Evolutionary conservation across 2,329 filamentous ascomycete species (phyloP).

Genomic region (Aspergillus sp.): DNA sequence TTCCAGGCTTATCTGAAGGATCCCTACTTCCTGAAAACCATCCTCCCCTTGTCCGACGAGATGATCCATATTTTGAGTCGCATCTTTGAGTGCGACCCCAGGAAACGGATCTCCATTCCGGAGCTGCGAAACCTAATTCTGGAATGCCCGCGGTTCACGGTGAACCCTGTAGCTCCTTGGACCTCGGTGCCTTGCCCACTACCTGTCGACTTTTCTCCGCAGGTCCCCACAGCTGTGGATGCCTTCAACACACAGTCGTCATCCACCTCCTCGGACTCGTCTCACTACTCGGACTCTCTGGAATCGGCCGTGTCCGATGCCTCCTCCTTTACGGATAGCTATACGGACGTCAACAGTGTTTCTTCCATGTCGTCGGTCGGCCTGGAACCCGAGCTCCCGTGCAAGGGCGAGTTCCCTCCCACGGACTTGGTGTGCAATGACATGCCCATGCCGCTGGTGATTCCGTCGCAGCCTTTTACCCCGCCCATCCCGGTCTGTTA

Average conservation of each 20-base stretch:
- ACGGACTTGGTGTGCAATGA: conserved; percentile 26
- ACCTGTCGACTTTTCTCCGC: conserved; percentile 35
- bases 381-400: conserved; percentile 28
- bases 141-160: conserved; percentile 71
- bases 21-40: conserved; percentile 83
- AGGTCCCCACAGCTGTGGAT: conserved; percentile 33
- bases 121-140: conserved; percentile 76
- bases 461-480: conserved; percentile 24
- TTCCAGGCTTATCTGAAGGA: conserved; percentile 88
- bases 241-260: conserved; percentile 35
- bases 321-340: conserved; percentile 39
- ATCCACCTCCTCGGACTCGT: conserved; percentile 34
- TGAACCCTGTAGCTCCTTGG: conserved; percentile 37
- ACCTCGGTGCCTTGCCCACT: conserved; percentile 36
- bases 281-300: conserved; percentile 36
- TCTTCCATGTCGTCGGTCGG: conserved; percentile 34
- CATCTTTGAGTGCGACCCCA: conserved; percentile 84
- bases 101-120: conserved; percentile 74
- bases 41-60: conserved; percentile 85
- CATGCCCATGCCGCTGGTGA: conserved; percentile 27
- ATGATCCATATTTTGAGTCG: conserved; percentile 81
- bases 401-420: conserved; percentile 29
- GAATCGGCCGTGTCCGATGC: conserved; percentile 39
- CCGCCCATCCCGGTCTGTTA: conserved; percentile 28
- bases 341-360: conserved; percentile 32